Evolutionary conservation across 331 rosid species (phyloP).

Genomic region (Quercus lobata): DNA sequence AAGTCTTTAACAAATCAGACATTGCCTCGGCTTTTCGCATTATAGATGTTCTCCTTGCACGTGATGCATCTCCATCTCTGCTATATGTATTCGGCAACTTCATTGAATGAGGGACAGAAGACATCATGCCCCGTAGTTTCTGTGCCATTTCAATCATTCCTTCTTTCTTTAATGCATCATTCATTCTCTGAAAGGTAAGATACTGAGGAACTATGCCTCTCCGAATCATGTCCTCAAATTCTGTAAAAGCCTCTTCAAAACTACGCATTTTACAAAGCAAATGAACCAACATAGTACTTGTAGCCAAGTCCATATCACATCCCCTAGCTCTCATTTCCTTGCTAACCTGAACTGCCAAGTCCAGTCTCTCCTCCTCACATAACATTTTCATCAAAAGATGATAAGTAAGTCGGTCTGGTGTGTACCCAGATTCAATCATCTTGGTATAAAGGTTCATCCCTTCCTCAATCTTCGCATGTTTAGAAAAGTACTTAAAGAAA

Average conservation of each 20-base stretch:
- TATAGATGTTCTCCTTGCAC: conserved; percentile 53
- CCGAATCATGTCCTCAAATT: conserved; percentile 72
- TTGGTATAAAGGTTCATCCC: conserved; percentile 83
- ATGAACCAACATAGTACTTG: conserved; percentile 76
- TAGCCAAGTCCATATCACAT: conserved; percentile 74
- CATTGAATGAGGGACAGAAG: conserved; percentile 66
- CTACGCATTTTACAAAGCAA: conserved; percentile 74
- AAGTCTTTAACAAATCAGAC: conserved; percentile 65
- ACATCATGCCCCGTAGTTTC: conserved; percentile 63
- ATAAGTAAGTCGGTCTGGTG: conserved; percentile 72
- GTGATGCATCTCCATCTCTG: conserved; percentile 37
- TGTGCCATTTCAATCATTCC: conserved; percentile 64
- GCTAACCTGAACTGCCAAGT: conserved; percentile 71
- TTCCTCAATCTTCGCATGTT: conserved; percentile 75
- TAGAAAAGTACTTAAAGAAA: conserved; percentile 75
- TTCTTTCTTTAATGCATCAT: conserved; percentile 44
- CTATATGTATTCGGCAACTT: conserved; percentile 62
- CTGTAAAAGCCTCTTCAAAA: conserved; percentile 63
- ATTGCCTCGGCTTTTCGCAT: conserved; percentile 65
- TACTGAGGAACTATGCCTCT: conserved; percentile 83
- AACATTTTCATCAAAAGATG: conserved; percentile 88
- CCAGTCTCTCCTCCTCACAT: conserved; percentile 72
- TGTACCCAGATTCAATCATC: conserved; percentile 76
- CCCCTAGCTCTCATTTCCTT: conserved; percentile 83
- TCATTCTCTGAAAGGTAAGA: conserved; percentile 74